Evolutionary conservation across 2,329 filamentous ascomycete species (phyloP).

Genomic region (Trichophaea hybrida): DNA sequence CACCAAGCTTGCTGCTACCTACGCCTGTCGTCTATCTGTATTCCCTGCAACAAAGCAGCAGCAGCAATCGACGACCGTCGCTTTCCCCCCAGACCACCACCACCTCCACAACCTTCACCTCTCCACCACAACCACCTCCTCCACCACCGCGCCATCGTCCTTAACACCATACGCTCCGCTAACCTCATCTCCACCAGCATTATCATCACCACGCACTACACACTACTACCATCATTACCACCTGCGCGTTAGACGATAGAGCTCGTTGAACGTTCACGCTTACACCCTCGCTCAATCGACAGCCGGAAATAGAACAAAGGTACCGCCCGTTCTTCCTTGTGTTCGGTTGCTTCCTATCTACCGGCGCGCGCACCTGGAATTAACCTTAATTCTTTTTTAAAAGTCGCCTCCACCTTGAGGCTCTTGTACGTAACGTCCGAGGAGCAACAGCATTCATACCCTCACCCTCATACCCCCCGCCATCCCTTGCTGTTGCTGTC

Average conservation of each 20-base stretch:
- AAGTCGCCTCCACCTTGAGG: too few relatives aligned
- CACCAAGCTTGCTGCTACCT: too few relatives aligned
- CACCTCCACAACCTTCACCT: neutral
- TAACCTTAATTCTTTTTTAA: too few relatives aligned
- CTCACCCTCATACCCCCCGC: too few relatives aligned
- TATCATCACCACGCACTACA: neutral
- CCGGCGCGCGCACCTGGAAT: too few relatives aligned
- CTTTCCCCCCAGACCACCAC: neutral
- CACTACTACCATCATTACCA: neutral
- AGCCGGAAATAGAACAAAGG: neutral
- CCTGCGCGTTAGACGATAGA: neutral
- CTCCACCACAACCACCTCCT: neutral
- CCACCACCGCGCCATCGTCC: neutral
- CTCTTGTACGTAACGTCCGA: too few relatives aligned
- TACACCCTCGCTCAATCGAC: neutral
- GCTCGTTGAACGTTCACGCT: too few relatives aligned
- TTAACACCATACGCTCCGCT: neutral
- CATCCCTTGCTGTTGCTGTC: too few relatives aligned
- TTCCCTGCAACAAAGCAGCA: neutral
- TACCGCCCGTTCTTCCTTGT: neutral
- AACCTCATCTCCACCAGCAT: neutral
- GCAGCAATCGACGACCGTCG: neutral
- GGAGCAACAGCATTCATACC: too few relatives aligned
- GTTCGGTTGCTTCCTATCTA: too few relatives aligned
- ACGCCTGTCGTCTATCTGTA: too few relatives aligned